Percentiles rank a stretch among this genome's conserved stretches.
phyloP scores from a whole-genome alignment of 768 basidiomycete genomes.

The Boletus subparvulus region DNA sequence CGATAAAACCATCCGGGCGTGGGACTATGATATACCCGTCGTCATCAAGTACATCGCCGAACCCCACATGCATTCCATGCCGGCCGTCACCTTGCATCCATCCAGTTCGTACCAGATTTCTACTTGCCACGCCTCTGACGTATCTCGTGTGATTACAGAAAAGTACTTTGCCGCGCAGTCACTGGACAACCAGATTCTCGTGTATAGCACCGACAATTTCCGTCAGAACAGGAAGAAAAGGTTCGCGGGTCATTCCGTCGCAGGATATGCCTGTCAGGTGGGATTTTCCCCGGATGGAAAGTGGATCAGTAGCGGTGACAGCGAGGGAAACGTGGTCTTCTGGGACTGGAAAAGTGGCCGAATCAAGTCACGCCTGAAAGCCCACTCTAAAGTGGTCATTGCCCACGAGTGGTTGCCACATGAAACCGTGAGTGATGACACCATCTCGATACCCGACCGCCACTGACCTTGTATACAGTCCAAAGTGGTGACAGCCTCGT shows the following conservation, averaged over 20 bases:
- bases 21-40: conserved; percentile 99
- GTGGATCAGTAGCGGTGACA: conserved; percentile 97
- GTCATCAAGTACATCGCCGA: conserved; percentile 99
- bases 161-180: conserved; percentile 98
- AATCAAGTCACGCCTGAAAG: conserved; percentile 85
- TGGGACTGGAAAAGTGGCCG: conserved; percentile 99
- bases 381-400: conserved; percentile 96
- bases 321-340: conserved; percentile 92
- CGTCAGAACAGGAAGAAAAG: conserved; percentile 98
- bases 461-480: conserved; percentile 53
- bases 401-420: conserved; percentile 98
- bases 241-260: conserved; percentile 94
- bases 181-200: conserved; percentile 95
- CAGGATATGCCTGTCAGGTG: conserved; percentile 95
- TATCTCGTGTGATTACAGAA: conserved; percentile 44
- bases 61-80: conserved; percentile 99
- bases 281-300: conserved; percentile 98
- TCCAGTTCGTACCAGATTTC: conserved; percentile 62
- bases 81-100: conserved; percentile 93
- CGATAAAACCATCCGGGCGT: conserved; percentile 97
- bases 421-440: conserved; percentile 70
- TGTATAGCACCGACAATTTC: conserved; percentile 98
- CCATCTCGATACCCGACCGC: not conserved
- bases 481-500: conserved; percentile 94
- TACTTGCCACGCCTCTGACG: conserved; percentile 7